phyloP scores from a whole-genome alignment of 23 red algal species.

The Agarophyton chilense region DNA sequence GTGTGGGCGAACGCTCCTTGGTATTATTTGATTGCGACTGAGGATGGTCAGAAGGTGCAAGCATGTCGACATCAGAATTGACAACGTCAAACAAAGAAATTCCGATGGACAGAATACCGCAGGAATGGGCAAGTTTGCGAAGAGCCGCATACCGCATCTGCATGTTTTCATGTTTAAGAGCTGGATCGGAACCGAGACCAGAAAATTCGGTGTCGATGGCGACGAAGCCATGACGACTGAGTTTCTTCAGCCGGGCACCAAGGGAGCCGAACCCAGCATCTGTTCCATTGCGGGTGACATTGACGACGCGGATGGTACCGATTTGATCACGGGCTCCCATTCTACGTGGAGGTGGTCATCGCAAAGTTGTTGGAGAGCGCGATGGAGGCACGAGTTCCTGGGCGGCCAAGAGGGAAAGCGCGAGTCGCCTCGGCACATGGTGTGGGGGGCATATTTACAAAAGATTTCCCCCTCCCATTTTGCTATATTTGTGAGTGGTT shows the following conservation, averaged over 20 bases:
- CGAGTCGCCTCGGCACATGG: not conserved
- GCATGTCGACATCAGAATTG: constrained; percentile 8
- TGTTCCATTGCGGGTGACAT: constrained; percentile 55
- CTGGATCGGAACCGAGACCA: constrained; percentile 59
- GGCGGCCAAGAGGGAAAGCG: not conserved
- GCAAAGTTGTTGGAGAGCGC: too few relatives aligned
- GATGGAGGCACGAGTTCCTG: not conserved
- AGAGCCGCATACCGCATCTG: constrained; percentile 66
- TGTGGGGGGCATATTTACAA: not conserved
- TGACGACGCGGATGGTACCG: constrained; percentile 57
- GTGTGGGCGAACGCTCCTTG: not conserved
- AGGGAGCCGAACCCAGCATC: constrained; percentile 60
- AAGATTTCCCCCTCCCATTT: too few relatives aligned
- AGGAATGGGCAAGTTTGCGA: constrained; percentile 50
- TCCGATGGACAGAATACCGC: constrained; percentile 84
- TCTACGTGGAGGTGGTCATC: not conserved
- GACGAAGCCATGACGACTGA: constrained; percentile 64
- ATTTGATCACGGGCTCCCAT: constrained; percentile 30
- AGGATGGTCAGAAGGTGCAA: not conserved
- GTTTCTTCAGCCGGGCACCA: constrained; percentile 7
- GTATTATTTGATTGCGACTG: not conserved
- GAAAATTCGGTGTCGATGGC: constrained; percentile 96
- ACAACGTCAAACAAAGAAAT: constrained; percentile 58
- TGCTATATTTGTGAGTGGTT: too few relatives aligned
- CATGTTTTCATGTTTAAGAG: constrained; percentile 29